Evolutionary conservation across 2,329 filamentous ascomycete species (phyloP), one percentile per base, ranked within the genome.

Genomic region (Alternaria sp.): DNA sequence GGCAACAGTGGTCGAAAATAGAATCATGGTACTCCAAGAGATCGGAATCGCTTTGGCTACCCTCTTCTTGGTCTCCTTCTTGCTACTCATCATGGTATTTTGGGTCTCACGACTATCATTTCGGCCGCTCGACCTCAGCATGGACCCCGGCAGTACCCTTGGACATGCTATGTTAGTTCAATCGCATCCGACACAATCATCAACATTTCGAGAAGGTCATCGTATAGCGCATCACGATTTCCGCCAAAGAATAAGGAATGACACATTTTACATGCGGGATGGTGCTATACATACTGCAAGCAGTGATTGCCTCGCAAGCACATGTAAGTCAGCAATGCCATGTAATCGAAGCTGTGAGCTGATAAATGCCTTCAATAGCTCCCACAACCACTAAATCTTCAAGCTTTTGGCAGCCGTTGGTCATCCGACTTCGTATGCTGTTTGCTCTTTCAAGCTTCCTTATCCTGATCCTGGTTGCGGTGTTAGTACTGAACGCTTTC

Each of bases 101-200:
- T 70, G 62, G 61, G 45, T 26, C 18, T 71, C 68, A 21, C 61
- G 70, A 6, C 23, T 68, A 4, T 11, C n/a, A n/a, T 21, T 26
- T 28, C 59, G 66, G 33, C 66, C 69, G n/a, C 63, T 71, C 25
- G 45, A 70, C 26, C 56, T 73, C 5, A 51, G 21, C 50, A 56
- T 62, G 5, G 71, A 73, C 53, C 71, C 68, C 18, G 54, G 55
- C 5, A 72, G 67, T 20, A 61, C 66, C 18, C 50, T 72, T 15
- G 66, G 68, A 6, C 37, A 69, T 30, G 49, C 53, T 43, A 23
- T 63, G n/a, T 28, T 71, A 20, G 33, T 69, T 6, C 25, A 57
- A 8, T 7, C 8, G 47, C 59, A 53, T 3, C n/a, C 37, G 4
- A 50, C 45, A 6, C 43, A 43, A 6, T 47, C 49, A 15, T 55